Percentiles rank a stretch among this genome's conserved stretches.
Evolutionary conservation across 148 eudicot genomes (phyloP).

Genomic region (Diospyros lotus): DNA sequence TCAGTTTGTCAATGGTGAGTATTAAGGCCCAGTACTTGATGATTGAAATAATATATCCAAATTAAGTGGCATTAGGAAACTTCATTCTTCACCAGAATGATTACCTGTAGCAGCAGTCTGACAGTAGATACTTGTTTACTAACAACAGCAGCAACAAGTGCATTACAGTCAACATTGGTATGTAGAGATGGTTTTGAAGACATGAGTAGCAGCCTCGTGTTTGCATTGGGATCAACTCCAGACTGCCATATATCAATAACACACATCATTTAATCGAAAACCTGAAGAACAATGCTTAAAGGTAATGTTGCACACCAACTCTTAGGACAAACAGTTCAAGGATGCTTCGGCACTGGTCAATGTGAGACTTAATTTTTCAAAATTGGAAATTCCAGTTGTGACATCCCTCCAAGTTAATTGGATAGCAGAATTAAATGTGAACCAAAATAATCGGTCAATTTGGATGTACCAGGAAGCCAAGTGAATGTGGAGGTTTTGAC

Average conservation of each 20-base stretch:
- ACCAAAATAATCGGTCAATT: not conserved
- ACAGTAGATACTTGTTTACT: conserved; percentile 52
- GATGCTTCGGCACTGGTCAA: not conserved
- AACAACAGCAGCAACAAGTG: conserved; percentile 62
- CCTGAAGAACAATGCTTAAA: not conserved
- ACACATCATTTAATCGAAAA: not conserved
- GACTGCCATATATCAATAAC: conserved; percentile 26
- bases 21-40: no score
- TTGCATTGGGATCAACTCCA: conserved; percentile 62
- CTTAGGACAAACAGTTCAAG: not conserved
- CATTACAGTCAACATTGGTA: conserved; percentile 56
- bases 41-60: no score
- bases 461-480: not conserved
- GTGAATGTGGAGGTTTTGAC: not conserved
- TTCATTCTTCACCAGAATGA: not conserved
- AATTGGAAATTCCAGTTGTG: not conserved
- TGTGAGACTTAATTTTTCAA: not conserved
- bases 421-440: not conserved
- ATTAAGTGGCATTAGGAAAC: not conserved
- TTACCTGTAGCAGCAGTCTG: conserved; percentile 47
- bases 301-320: no score
- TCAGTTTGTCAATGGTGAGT: no score
- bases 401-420: not conserved
- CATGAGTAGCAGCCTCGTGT: conserved; percentile 47
- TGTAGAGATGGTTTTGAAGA: conserved; percentile 64